These are phyloP conservation scores for Cladophialophora carrionii DNA, from an alignment of 2,329 filamentous ascomycete genomes.

Conservation along the genomic window DNA sequence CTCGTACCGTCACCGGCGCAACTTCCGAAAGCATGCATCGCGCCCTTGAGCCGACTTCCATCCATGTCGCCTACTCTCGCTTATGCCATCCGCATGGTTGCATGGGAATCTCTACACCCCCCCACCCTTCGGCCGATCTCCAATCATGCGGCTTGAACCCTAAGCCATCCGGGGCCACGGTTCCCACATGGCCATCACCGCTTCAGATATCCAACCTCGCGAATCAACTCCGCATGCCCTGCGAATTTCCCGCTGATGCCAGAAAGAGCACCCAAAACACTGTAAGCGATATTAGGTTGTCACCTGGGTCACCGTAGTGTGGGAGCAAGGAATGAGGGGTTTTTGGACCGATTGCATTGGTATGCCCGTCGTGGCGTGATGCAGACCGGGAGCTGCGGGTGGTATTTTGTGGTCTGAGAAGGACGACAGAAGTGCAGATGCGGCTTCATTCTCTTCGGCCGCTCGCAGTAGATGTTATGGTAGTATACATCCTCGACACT, in stretches of 20 bases:
- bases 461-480: not conserved
- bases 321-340: conserved; percentile 7
- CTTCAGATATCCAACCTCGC: not conserved
- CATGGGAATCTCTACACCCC: conserved; percentile 3
- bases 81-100: conserved; percentile 20
- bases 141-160: conserved; percentile 9
- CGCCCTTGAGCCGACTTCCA: conserved; percentile 7
- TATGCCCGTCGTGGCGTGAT: not conserved
- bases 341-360: not conserved
- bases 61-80: conserved; percentile 28
- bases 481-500: conserved; percentile 17
- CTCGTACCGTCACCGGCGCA: conserved; percentile 18
- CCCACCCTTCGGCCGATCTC: not conserved
- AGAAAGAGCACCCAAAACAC: conserved; percentile 11
- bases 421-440: not conserved
- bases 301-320: conserved; percentile 13
- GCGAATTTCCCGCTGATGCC: not conserved
- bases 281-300: conserved; percentile 26
- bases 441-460: not conserved
- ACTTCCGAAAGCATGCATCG: conserved; percentile 26
- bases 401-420: not conserved
- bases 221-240: conserved; percentile 17
- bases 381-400: not conserved
- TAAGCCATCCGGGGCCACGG: not conserved
- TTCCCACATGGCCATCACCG: not conserved